Conservation (phyloP, 345 rosid species). For the Draba incana region DNA sequence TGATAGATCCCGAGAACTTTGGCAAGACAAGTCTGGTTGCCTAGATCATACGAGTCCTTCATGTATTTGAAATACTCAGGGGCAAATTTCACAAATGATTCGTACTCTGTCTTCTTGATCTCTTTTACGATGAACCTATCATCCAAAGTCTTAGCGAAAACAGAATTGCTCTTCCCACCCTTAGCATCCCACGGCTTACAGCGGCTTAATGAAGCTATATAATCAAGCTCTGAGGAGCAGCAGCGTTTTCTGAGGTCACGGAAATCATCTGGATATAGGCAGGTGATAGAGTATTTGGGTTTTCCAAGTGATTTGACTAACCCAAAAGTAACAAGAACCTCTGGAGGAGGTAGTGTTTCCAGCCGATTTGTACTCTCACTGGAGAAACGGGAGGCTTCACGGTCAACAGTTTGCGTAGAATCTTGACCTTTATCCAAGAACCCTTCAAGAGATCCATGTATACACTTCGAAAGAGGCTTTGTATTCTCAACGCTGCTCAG, state of each 20-base stretch:
- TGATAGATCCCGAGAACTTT: conserved; percentile 96
- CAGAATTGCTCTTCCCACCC: conserved; percentile 93
- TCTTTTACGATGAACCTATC: conserved; percentile 90
- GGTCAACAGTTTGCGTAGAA: conserved; percentile 47
- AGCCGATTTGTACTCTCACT: conserved; percentile 72
- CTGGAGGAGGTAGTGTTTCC: conserved; percentile 65
- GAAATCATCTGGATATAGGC: conserved; percentile 74
- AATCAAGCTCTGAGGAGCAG: conserved; percentile 81
- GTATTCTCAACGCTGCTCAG: conserved; percentile 46
- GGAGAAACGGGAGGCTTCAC: conserved; percentile 59
- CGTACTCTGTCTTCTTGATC: conserved; percentile 89
- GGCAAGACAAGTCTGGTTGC: conserved; percentile 94
- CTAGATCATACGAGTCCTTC: conserved; percentile 64
- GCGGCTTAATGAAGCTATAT: conserved; percentile 82
- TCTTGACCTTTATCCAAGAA: conserved; percentile 60
- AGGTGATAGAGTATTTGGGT: conserved; percentile 78
- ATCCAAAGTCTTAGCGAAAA: conserved; percentile 89
- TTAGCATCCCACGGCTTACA: conserved; percentile 95
- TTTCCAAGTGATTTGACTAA: conserved; percentile 61
- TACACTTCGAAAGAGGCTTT: conserved; percentile 48
- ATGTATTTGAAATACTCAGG: conserved; percentile 81
- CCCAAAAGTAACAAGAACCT: conserved; percentile 62
- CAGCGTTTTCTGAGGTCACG: conserved; percentile 69
- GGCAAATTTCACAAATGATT: conserved; percentile 87
- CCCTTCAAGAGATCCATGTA: conserved; percentile 59